Evolutionary conservation across 495 filamentous ascomycete species (phyloP).

Genomic region (Penicillium alfredii): DNA sequence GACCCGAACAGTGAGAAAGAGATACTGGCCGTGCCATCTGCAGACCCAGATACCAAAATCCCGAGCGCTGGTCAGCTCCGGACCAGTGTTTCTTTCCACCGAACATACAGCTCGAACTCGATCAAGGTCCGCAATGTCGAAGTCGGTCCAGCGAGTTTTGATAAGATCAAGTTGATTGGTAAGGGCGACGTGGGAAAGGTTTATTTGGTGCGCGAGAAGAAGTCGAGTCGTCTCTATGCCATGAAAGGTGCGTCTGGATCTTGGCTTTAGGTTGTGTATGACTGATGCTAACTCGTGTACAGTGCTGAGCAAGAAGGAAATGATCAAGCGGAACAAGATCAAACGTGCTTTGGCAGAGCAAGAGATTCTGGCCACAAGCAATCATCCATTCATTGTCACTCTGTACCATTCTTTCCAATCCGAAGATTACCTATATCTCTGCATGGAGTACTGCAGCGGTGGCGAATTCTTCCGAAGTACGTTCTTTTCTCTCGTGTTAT

Average conservation of each 20-base stretch:
- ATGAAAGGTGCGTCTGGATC: conserved; percentile 76
- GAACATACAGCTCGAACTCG: conserved; percentile 98
- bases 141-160: conserved; percentile 91
- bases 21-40: conserved; percentile 39
- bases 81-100: conserved; percentile 68
- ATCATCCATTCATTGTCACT: conserved; percentile 98
- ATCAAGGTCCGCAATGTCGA: conserved; percentile 98
- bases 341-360: conserved; percentile 96
- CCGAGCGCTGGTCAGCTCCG: conserved; percentile 49
- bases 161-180: conserved; percentile 98
- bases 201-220: conserved; percentile 95
- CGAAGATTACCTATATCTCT: conserved; percentile 94
- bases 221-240: conserved; percentile 87
- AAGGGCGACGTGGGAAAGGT: conserved; percentile 99
- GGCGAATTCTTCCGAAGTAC: conserved; percentile 91
- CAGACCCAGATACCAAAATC: conserved; percentile 37
- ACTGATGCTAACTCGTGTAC: conserved; percentile 10
- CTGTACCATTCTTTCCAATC: conserved; percentile 98
- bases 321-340: conserved; percentile 99
- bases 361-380: conserved; percentile 96
- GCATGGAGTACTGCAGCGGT: conserved; percentile 99
- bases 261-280: neutral
- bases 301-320: conserved; percentile 99
- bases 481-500: conserved; percentile 8
- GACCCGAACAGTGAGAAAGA: conserved; percentile 43